Evolutionary conservation across 2,329 filamentous ascomycete genomes (phyloP), one percentile per base, ranked within the genome.

Genomic region (Fusarium sp.): DNA sequence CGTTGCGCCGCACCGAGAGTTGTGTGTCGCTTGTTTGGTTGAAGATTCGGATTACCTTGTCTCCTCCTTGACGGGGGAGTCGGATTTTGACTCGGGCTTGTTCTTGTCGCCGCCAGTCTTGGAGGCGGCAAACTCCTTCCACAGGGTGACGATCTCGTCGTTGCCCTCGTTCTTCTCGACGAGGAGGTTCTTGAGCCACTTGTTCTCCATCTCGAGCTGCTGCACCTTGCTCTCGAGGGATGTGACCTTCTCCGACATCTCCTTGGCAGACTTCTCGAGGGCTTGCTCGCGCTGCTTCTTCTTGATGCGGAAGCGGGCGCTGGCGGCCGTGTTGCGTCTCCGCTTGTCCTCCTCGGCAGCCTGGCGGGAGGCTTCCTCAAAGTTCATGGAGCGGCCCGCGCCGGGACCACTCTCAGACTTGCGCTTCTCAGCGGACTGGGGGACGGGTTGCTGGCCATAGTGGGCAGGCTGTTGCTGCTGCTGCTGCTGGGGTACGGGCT

Each of bases 221-320:
- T 89, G 89, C 64, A 97, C 92, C 68, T 91, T 91, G 78, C 88
- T 88, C 84, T 97, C 94, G 8, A 97, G 88, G 20, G 87, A 86
- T 20, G 90, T 87, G 61, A 95, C 93, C 85, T 95, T 95, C 54
- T 97, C 93, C 31, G 90, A 90, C 84, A 96, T 94, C 76, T 97
- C 95, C 83, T 95, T 95, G 78, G 94, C 92, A 5, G 91, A 92
- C 79, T 91, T 91, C 83, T 96, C 94, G 62, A 97, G 90, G 10
- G 94, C 93, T 83, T 95, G 93, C 86, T 97, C 95, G 60, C 95
- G 92, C 85, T 97, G 94, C 90, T 97, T 97, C 92, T 97, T 97
- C 91, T 97, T 97, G 81, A 97, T 91, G 69, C 95, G 93, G 88
- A 97, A 97, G 59, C 95, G 93, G 20, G 95, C 95, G 75, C 92